Evolutionary conservation across 2,329 filamentous ascomycete species (phyloP), one percentile per base, ranked within the genome.

Genomic region (Didymella pinodella): DNA sequence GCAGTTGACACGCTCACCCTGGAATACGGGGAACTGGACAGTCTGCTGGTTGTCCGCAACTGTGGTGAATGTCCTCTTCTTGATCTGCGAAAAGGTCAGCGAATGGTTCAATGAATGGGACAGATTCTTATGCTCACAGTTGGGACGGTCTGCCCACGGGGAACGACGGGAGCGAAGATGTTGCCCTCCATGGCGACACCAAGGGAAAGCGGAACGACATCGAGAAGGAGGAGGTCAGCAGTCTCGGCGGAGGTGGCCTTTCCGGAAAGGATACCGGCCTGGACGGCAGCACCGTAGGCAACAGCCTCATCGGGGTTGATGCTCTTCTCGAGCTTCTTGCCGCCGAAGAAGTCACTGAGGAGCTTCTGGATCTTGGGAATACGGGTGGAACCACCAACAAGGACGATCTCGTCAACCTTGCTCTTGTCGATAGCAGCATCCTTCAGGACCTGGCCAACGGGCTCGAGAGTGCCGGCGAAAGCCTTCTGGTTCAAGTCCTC

Each of bases 291-390:
- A 89, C 95, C 95, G 83, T 97, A 97, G 74, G 95, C 95, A 76
- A 99, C 95, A 72, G 95, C 95, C 87, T 99, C 95, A 79, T 99
- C 95, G 75, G 95, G 95, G 88, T 99, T 99, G 86, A 98, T 98
- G 86, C 91, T 95, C 84, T 97, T 98, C 88, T 98, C 94, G 70
- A 97, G 92, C 90, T 99, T 97, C 92, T 99, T 99, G 83, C 93
- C 93, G 80, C 96, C 91, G 85, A 99, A 99, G 88, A 93, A 97
- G 83, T 99, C 95, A 84, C 90, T 93, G 70, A 99, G 89, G 69
- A 99, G 90, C 88, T 98, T 98, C 90, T 99, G 95, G 81, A 99
- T 96, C 80, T 90, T 89, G 77, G 95, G 95, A 74, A 99, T 99
- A 92, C 95, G 95, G 77, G 95, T 99, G 66, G 93, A 97, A 74